Evolutionary conservation across 257 asterid species (phyloP).

Genomic region (Solanum infundibuliforme): DNA sequence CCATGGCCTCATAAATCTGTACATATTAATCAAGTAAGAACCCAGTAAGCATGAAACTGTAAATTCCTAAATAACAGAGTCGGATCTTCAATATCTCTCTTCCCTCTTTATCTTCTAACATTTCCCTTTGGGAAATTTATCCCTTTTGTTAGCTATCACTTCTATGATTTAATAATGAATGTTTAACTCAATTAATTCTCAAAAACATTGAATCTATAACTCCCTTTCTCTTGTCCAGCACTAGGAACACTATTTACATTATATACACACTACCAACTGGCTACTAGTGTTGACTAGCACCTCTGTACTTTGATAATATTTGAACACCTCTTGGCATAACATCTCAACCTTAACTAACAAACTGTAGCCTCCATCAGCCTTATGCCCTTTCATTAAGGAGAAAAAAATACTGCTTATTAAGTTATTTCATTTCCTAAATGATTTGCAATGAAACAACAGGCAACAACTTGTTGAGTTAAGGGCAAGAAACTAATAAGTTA

Average conservation of each 20-base stretch:
- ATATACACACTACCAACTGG: background rate
- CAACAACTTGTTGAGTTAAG: background rate
- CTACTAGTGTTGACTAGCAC: background rate
- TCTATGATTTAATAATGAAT: background rate
- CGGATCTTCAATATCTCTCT: background rate
- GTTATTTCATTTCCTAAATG: background rate
- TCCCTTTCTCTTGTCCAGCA: background rate
- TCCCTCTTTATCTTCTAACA: background rate
- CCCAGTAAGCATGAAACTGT: conserved; percentile 3
- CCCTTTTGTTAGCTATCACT: background rate
- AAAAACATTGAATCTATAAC: background rate
- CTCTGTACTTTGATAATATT: background rate
- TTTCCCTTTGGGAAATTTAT: background rate
- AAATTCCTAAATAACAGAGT: background rate
- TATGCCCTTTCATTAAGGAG: background rate
- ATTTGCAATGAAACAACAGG: background rate
- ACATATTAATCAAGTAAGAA: conserved; percentile 10
- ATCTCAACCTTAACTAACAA: background rate
- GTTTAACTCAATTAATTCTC: background rate
- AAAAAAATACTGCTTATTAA: background rate
- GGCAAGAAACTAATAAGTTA: background rate
- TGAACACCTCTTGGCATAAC: background rate
- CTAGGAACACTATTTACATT: background rate
- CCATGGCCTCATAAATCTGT: conserved; percentile 86
- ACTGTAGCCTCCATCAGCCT: background rate